Evolutionary conservation across 176 grass and related monocot genomes (phyloP).

Genomic region (Chloris gayana): DNA sequence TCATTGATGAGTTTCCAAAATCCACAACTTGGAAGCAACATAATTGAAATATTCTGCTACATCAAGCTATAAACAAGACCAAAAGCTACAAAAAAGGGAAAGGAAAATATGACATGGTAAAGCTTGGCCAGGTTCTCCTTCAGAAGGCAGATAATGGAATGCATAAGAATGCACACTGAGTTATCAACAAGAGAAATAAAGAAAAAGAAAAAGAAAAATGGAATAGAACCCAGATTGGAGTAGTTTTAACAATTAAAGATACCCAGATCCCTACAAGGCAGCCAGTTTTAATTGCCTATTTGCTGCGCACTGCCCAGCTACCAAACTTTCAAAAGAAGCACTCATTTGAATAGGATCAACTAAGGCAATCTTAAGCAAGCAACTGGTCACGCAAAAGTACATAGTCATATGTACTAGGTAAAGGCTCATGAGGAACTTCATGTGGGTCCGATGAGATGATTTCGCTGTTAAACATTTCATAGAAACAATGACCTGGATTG

Average conservation of each 20-base stretch:
- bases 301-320: background rate
- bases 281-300: background rate
- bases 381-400: no score
- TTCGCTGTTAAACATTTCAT: background rate
- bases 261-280: background rate
- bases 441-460: no score
- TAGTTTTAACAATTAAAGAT: background rate
- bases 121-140: conserved; percentile 13
- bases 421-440: no score
- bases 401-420: no score
- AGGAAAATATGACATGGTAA: background rate
- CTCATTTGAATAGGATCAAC: background rate
- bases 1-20: background rate
- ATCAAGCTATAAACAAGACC: background rate
- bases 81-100: background rate
- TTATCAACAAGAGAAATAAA: background rate
- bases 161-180: background rate
- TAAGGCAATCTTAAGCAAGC: no score
- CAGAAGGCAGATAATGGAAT: background rate
- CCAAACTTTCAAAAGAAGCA: background rate
- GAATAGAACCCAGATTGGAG: conserved; percentile 21
- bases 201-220: background rate
- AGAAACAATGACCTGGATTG: background rate
- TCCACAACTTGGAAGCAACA: background rate
- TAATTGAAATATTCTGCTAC: conserved; percentile 8